Base-by-base conservation (phyloP, 2,329 filamentous ascomycete genomes). In the Pseudogymnoascus sp. region DNA sequence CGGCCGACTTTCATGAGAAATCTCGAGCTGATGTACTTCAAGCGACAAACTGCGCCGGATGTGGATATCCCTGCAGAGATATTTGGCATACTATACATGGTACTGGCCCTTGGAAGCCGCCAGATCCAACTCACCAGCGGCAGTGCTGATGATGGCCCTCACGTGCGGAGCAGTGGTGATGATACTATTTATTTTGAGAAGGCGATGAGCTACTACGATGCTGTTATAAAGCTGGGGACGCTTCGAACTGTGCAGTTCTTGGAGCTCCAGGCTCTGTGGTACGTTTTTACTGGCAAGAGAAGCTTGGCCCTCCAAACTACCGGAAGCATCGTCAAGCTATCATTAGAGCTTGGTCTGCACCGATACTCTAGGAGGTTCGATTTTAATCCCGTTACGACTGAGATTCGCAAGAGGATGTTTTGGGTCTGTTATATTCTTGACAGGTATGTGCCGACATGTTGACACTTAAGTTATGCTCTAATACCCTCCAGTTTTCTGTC, bases 401-500 rank as follows among this genome's bases (percentile, higher is more conserved):
- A 65, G 37, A 26, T 65, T 26, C 63, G 64, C 8, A 65, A 65
- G 41, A 41, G 64, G 41, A 58, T 41, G 6, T 65, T 65, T 19
- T 65, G 64, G 64, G 64, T 65, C 29, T 64, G 63, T 21, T 65
- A 65, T 60, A 64, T 65, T 21, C 64, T 65, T 31, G 64, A 63
- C 52, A 63, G 63, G 35, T 65, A 64, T 31, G 49, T 55, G 2
- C n/a, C 7, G 49, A 33, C 6, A 19, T 3, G 2, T 4, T 29
- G 6, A 2, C 3, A 0, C n/a, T 55, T 4, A 1, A 35, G 12
- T 8, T 1, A 5, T 33, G n/a, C 2, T 55, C 49, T 55, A 55
- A 55, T 14, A 55, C 11, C 49, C 5, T 0, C 1, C 21, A 55
- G 49, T 33, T 55, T 55, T 33, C 21, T 65, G 11, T 65, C 63